Conservation (phyloP, 371 early-diverging fungal species). For the Lichtheimia hyalospora region DNA sequence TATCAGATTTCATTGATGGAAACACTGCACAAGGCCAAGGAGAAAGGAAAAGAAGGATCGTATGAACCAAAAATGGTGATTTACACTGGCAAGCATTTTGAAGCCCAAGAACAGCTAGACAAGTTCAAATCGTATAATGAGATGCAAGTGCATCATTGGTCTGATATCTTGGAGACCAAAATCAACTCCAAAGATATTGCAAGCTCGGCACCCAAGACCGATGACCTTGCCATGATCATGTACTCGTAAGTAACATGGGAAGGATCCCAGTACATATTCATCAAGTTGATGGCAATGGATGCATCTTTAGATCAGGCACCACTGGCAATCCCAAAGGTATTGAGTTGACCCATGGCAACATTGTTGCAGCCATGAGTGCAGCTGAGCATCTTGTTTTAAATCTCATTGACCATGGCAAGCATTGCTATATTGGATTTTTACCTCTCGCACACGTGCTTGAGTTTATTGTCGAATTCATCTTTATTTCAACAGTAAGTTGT, state of each 20-base stretch:
- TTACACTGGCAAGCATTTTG: slow-evolving; percentile 38
- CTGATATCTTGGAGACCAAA: slow-evolving; percentile 10
- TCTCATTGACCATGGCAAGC: slow-evolving; percentile 36
- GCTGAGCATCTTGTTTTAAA: slow-evolving; percentile 46
- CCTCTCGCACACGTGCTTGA: slow-evolving; percentile 92
- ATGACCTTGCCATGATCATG: slow-evolving; percentile 84
- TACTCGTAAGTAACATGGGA: slow-evolving; percentile 42
- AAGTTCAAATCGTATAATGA: slow-evolving; percentile 18
- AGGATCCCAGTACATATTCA: neutral
- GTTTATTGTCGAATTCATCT: slow-evolving; percentile 65
- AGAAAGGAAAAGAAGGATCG: slow-evolving; percentile 11
- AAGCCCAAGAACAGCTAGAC: slow-evolving; percentile 27
- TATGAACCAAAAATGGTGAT: slow-evolving; percentile 31
- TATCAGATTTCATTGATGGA: slow-evolving; percentile 29
- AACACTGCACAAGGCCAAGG: slow-evolving; percentile 32
- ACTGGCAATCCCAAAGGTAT: slow-evolving; percentile 82
- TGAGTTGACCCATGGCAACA: slow-evolving; percentile 64
- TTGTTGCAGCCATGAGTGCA: slow-evolving; percentile 67
- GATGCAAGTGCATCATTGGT: slow-evolving; percentile 33
- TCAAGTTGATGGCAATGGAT: neutral
- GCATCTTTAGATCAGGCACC: slow-evolving; percentile 70
- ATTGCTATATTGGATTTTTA: slow-evolving; percentile 80
- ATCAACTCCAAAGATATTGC: slow-evolving; percentile 29
- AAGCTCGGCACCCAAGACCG: slow-evolving; percentile 43
- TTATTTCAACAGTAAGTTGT: slow-evolving; percentile 32